Evolutionary conservation across 768 basidiomycete genomes (phyloP).

Genomic region (Collybiopsis luxurians): DNA sequence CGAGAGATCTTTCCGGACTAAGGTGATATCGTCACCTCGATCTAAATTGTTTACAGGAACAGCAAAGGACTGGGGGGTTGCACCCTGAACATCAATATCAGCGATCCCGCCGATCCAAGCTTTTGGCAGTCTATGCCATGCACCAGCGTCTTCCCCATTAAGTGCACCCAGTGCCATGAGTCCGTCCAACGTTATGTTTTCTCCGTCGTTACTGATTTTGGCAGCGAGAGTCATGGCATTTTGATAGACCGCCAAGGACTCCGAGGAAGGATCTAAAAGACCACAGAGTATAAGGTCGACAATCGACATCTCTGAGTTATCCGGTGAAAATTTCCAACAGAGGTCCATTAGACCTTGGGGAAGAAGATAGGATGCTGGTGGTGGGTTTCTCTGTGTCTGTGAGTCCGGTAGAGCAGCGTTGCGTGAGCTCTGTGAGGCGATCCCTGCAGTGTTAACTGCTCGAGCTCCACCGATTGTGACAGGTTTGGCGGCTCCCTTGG

Average conservation of each 20-base stretch:
- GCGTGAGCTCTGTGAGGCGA: background rate
- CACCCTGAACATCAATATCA: background rate
- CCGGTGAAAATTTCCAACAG: background rate
- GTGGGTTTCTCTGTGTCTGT: background rate
- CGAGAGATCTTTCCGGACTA: too few species aligned
- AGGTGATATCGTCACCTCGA: background rate
- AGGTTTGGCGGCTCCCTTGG: slow-evolving; percentile 5
- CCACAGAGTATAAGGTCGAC: slow-evolving; percentile 5
- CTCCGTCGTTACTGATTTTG: background rate
- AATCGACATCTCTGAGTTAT: background rate
- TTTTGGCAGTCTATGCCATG: background rate
- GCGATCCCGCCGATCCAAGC: slow-evolving; percentile 3
- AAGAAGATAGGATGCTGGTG: background rate
- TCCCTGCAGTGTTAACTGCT: background rate
- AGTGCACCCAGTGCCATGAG: background rate
- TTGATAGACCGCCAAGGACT: background rate
- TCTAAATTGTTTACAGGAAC: background rate
- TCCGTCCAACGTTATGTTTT: background rate
- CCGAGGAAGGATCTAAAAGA: background rate
- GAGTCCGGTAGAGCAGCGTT: too few species aligned
- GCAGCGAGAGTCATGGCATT: background rate
- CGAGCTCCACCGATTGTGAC: background rate
- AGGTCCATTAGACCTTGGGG: background rate
- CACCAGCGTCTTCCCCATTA: slow-evolving; percentile 3
- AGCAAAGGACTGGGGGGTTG: background rate